A percentile compares a stretch with the other conserved stretches of the same genome.
phyloP scores from a whole-genome alignment of 345 rosid genomes.

The Sonneratia caseolaris region DNA sequence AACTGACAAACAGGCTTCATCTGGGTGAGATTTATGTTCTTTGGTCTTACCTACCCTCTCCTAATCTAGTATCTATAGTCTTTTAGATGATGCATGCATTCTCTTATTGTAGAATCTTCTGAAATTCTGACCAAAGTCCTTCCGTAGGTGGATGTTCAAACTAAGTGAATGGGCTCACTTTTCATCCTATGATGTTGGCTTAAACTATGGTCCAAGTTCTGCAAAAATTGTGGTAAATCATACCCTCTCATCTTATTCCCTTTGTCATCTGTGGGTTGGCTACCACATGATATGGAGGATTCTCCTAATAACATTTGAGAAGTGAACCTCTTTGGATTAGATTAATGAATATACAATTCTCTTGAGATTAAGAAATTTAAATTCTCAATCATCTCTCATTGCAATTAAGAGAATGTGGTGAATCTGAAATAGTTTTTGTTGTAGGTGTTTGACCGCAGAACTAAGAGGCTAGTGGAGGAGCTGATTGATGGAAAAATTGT shows the following conservation, averaged over 20 bases:
- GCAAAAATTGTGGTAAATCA: conserved; percentile 74
- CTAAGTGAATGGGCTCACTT: conserved; percentile 93
- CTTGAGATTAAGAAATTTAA: not conserved
- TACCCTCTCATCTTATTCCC: conserved; percentile 2
- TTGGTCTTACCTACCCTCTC: not conserved
- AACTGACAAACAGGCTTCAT: conserved; percentile 88
- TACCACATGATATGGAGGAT: not conserved
- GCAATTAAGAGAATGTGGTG: not conserved
- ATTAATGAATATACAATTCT: not conserved
- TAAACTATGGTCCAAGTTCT: conserved; percentile 80
- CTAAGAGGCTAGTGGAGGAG: conserved; percentile 88
- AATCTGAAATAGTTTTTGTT: conserved; percentile 16
- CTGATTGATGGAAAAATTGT: conserved; percentile 74
- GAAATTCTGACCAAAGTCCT: conserved; percentile 4
- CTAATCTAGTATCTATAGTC: not conserved
- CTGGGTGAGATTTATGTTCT: conserved; percentile 47
- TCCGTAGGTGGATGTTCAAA: conserved; percentile 79
- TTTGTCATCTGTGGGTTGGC: not conserved
- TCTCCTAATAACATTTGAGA: not conserved
- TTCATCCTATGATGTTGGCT: conserved; percentile 79
- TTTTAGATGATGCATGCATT: not conserved
- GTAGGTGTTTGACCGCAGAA: conserved; percentile 75
- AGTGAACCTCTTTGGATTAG: not conserved
- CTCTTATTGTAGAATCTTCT: not conserved
- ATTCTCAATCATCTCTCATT: not conserved